Conservation (phyloP, 106 monocot species). For the Xerophyta viscosa region DNA sequence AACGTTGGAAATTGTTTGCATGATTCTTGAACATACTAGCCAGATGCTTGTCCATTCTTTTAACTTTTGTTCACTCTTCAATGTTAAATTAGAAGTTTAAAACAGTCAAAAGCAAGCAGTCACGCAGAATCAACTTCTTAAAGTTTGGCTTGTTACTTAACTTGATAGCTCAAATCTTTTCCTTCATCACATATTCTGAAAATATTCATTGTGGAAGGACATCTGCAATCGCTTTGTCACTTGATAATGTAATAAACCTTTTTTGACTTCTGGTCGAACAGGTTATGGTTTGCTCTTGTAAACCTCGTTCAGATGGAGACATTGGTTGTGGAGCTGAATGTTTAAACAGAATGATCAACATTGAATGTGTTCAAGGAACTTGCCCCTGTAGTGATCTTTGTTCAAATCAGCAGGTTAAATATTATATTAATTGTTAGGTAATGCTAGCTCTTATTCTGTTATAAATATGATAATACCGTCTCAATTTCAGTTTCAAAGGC, state of each 20-base stretch:
- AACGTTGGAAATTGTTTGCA: no score
- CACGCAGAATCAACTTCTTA: no score
- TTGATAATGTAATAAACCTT: neutral
- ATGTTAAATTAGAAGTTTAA: no score
- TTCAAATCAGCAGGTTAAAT: conserved; percentile 88
- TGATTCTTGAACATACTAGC: no score
- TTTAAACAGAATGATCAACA: conserved; percentile 94
- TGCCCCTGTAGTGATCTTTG: conserved; percentile 94
- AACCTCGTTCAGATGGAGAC: conserved; percentile 48
- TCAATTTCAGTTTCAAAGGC: conserved; percentile 70
- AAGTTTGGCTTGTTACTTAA: no score
- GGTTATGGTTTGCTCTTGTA: conserved; percentile 97
- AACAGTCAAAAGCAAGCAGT: no score
- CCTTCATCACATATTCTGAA: no score
- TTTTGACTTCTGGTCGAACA: conserved; percentile 16
- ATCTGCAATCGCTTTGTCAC: no score
- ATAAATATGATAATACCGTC: neutral
- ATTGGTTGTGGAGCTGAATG: conserved; percentile 87
- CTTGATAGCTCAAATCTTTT: no score
- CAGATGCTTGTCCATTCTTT: no score
- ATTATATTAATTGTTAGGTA: neutral
- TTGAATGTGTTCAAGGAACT: conserved; percentile 86
- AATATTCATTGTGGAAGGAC: no score
- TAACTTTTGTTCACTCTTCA: no score
- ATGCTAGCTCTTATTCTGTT: conserved; percentile 2